Base-by-base conservation (phyloP, 257 asterid genomes). In the Gentiana dahurica region DNA sequence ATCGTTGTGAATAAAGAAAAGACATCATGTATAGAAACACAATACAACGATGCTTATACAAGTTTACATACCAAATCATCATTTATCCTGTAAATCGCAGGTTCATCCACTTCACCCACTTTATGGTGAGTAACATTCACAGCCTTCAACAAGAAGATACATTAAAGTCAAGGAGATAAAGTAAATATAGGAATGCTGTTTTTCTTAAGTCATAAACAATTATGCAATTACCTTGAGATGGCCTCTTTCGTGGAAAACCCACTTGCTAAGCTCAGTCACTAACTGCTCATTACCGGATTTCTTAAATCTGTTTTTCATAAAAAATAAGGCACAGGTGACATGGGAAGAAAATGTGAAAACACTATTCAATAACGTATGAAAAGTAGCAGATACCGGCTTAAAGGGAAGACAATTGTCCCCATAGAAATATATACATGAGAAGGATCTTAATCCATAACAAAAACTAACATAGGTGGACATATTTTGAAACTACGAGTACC, bases 181-280 rank as follows among this genome's bases (percentile, higher is more conserved):
- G 8, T 13, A 65, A 62, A 41, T 8, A 24, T 24, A 48, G 54
- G 55, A 41, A 49, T 0, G 34, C 55, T 3, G 34, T 12, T 2
- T 6, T 6, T 13, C 11, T 24, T 24, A 24, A 50, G 15, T 32
- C 39, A 15, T 24, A 5, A 50, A 32, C 52, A 44, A 35, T 53
- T 48, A 33, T 36, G 55, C 55, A 51, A 48, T 39, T 79, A 85
- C 96, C 96, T 84, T 87, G 59, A 87, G 84, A 80, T 87, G 95
- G 47, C 96, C 95, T 61, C 93, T 80, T 73, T 82, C 95, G 60
- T 87, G 96, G 84, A 87, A 87, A 64, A 87, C 65, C 96, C 95
- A 87, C 75, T 82, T 85, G 83, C 90, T 69, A 70, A 79, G 65
- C 77, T 87, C 96, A 61, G 79, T 69, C 44, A 70, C 64, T 60